Evolutionary conservation across 805 yeast species (phyloP).

Genomic region (Metschnikowia noctiluminum): DNA sequence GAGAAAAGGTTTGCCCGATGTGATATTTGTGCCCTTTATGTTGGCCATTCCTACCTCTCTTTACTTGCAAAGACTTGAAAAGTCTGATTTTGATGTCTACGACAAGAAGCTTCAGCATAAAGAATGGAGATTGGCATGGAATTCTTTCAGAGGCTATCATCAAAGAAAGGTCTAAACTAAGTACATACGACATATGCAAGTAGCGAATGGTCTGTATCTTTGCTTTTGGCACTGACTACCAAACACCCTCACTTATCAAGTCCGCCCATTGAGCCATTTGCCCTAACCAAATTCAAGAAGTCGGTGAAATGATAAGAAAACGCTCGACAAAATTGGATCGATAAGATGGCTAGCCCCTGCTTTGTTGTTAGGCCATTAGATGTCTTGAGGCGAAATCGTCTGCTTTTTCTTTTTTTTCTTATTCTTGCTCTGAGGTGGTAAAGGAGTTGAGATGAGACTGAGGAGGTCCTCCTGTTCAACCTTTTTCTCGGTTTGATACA

Average conservation of each 20-base stretch:
- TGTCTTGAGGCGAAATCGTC: neutral
- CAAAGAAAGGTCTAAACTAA: conserved; percentile 30
- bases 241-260: too few relatives aligned
- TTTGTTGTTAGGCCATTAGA: neutral
- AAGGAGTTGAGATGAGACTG: conserved; percentile 15
- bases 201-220: too few relatives aligned
- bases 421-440: conserved; percentile 13
- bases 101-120: conserved; percentile 40
- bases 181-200: neutral
- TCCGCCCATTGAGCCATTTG: too few relatives aligned
- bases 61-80: conserved; percentile 59
- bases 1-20: conserved; percentile 55
- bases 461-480: conserved; percentile 48
- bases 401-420: conserved; percentile 10
- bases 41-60: conserved; percentile 60
- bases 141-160: conserved; percentile 48
- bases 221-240: too few relatives aligned
- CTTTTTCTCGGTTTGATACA: conserved; percentile 55
- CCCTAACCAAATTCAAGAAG: too few relatives aligned
- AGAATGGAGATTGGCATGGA: conserved; percentile 69
- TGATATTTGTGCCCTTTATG: conserved; percentile 66
- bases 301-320: too few relatives aligned
- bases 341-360: too few relatives aligned
- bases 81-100: conserved; percentile 60
- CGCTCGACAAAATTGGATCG: too few relatives aligned